These are phyloP conservation scores for Plectosphaerella plurivora DNA, from an alignment of 2,329 filamentous ascomycete genomes.

Conservation along the genomic window DNA sequence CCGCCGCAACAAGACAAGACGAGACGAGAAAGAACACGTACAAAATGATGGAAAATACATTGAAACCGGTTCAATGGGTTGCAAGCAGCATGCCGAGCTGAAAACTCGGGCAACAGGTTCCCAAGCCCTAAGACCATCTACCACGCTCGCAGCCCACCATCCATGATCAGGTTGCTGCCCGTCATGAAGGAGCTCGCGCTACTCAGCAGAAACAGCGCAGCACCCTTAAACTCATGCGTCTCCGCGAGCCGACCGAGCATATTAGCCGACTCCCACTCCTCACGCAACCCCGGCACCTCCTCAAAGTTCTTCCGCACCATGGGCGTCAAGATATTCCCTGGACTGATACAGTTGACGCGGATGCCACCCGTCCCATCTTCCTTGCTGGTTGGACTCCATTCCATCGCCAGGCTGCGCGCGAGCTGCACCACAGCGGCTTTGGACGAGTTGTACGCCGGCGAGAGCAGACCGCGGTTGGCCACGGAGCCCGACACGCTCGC, in stretches of 20 bases:
- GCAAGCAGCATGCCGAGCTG: too few relatives aligned
- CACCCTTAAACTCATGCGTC: constrained; percentile 56
- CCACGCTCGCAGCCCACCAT: constrained; percentile 54
- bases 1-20: too few relatives aligned
- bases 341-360: constrained; percentile 43
- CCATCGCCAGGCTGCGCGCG: constrained; percentile 55
- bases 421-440: constrained; percentile 64
- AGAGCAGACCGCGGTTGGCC: constrained; percentile 57
- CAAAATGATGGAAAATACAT: too few relatives aligned
- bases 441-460: constrained; percentile 62
- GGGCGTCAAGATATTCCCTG: constrained; percentile 47
- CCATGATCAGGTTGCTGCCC: constrained; percentile 48
- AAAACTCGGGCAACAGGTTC: background rate
- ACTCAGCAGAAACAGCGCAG: constrained; percentile 56
- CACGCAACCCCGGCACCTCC: constrained; percentile 55
- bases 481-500: constrained; percentile 52
- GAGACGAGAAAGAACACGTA: too few relatives aligned
- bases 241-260: constrained; percentile 62
- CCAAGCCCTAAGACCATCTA: constrained; percentile 17
- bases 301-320: constrained; percentile 71
- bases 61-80: too few relatives aligned
- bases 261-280: constrained; percentile 66
- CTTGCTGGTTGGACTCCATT: constrained; percentile 47
- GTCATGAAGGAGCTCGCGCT: constrained; percentile 63
- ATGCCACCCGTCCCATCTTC: constrained; percentile 47